Base-by-base conservation (phyloP, 2,329 filamentous ascomycete species). In the Aspergillus piperis region DNA sequence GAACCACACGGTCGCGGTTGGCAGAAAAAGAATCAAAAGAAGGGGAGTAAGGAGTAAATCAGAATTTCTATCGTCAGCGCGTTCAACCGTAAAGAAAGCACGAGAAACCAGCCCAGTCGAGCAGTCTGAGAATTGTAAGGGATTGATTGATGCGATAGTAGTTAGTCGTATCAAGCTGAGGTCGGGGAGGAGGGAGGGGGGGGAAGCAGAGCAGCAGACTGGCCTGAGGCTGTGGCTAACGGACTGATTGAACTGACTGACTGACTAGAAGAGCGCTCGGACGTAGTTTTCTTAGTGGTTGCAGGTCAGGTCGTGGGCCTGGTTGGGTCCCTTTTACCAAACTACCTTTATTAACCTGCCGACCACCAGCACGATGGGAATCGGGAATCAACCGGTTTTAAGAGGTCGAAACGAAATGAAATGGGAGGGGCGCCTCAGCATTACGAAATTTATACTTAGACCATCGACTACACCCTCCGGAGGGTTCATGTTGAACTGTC, bases 141-240 rank as follows among this genome's bases (percentile, higher is more conserved):
- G 32, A 36, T 36, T 36, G 11, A 36, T 36, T 36, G 32, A 11
- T 36, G 25, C 36, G 21, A 27, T 36, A 47, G 49, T n/a, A 39
- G 53, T 47, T 58, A 49, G 57, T 48, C 54, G 38, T 41, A 54
- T 39, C 27, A 39, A 39, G 27, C 27, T 30, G 27, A 30, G 54
- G 49, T 39, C 11, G 51, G 44, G 49, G 25, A 15, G 10, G 21
- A 15, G 10, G 21, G 42, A 19, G 50, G 27, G 23, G 23, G 23
- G 23, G 6, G 7, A 27, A 27, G 25, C 25, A 27, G 25, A 27
- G 25, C 25, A 27, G 25, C 25, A 36, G 10, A 36, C 32, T 13
- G 53, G 55, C 55, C 25, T 8, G 25, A 54, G 57, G 42, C 48
- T 65, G 62, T 65, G 63, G 63, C 63, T 64, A 27, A 54, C 30